These are phyloP conservation scores for Diplodia seriata DNA, from an alignment of 2,329 filamentous ascomycete species.

Conservation along the genomic window DNA sequence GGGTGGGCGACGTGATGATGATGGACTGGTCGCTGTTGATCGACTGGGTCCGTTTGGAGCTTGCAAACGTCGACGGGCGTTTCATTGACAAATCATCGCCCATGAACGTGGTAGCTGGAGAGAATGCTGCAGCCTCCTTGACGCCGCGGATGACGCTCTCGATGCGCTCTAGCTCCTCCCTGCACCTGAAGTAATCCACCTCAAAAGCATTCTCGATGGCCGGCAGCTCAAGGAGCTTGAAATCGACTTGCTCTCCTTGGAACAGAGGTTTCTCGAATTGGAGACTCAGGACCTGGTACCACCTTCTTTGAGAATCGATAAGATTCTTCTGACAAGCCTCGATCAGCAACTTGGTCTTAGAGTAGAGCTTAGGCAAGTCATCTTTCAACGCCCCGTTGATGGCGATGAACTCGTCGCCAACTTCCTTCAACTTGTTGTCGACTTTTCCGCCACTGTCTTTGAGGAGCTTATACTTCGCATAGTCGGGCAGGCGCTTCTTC, in stretches of 20 bases:
- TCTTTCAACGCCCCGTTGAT: constrained; percentile 93
- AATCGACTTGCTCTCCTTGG: constrained; percentile 45
- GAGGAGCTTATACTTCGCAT: constrained; percentile 78
- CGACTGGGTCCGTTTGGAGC: constrained; percentile 52
- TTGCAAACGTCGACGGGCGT: constrained; percentile 48
- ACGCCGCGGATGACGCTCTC: constrained; percentile 78
- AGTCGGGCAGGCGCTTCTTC: constrained; percentile 89
- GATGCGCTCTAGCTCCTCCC: constrained; percentile 71
- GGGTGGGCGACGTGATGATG: constrained; percentile 25
- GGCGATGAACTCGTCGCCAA: constrained; percentile 87
- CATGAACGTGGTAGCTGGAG: constrained; percentile 56
- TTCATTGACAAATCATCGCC: constrained; percentile 49
- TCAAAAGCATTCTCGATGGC: constrained; percentile 81
- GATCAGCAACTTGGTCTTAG: constrained; percentile 80
- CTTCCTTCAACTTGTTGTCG: constrained; percentile 83
- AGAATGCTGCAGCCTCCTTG: constrained; percentile 71
- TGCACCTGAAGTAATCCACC: constrained; percentile 77
- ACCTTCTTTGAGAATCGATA: constrained; percentile 80
- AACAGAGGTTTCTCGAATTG: constrained; percentile 60
- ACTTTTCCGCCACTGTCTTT: constrained; percentile 83
- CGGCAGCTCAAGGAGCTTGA: constrained; percentile 68
- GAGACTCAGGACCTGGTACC: constrained; percentile 79
- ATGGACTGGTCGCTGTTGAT: constrained; percentile 48
- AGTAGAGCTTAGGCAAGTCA: constrained; percentile 84
- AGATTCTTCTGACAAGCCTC: constrained; percentile 84